A percentile compares a stretch with the other conserved stretches of the same genome.
phyloP scores from a whole-genome alignment of 345 rosid genomes.

The Gossypium ekmanianum region DNA sequence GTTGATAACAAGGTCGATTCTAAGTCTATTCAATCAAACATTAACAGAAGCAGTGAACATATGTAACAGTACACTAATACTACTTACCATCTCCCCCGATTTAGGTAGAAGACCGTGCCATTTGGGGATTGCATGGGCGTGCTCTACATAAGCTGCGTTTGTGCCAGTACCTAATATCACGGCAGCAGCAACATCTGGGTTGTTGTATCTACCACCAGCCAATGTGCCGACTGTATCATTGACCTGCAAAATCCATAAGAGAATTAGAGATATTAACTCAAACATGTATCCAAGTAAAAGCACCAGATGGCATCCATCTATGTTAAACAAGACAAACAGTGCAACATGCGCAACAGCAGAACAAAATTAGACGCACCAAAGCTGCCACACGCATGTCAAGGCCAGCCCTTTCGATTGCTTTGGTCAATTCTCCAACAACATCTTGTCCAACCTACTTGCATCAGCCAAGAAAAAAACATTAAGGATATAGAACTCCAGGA shows the following conservation, averaged over 20 bases:
- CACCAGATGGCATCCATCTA: slow-evolving; percentile 12
- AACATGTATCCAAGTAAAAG: not conserved
- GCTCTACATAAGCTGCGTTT: slow-evolving; percentile 87
- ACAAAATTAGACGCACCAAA: slow-evolving; percentile 46
- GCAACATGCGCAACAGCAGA: not conserved
- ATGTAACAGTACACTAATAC: not conserved
- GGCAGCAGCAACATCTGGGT: slow-evolving; percentile 66
- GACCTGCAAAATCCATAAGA: slow-evolving; percentile 44
- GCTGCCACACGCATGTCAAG: slow-evolving; percentile 82
- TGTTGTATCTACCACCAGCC: slow-evolving; percentile 79
- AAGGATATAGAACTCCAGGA: not conserved
- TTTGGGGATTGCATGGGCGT: slow-evolving; percentile 73
- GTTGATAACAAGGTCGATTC: not conserved
- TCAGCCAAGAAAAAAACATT: slow-evolving; percentile 12
- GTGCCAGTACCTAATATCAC: slow-evolving; percentile 93
- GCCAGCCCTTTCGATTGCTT: slow-evolving; percentile 73
- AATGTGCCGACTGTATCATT: slow-evolving; percentile 89
- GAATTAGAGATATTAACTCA: slow-evolving; percentile 8
- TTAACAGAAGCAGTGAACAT: not conserved
- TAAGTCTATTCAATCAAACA: not conserved
- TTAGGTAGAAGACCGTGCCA: slow-evolving; percentile 78
- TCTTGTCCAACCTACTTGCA: slow-evolving; percentile 71
- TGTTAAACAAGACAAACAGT: not conserved
- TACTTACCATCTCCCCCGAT: slow-evolving; percentile 80
- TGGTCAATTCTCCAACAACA: slow-evolving; percentile 75